phyloP scores from a whole-genome alignment of 2,329 filamentous ascomycete species.

The Leptographium radiaticola region DNA sequence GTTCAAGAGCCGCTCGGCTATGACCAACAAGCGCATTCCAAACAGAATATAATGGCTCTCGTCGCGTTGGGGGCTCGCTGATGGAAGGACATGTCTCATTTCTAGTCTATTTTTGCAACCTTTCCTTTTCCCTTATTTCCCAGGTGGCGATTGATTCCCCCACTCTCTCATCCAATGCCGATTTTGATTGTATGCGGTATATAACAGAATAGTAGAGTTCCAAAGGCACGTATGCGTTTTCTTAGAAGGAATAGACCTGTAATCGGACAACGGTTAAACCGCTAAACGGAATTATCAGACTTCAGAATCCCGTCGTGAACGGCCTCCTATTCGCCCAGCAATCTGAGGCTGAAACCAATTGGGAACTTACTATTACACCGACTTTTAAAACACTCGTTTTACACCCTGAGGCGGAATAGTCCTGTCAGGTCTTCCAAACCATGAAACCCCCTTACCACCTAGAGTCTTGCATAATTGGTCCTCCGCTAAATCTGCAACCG shows the following conservation, averaged over 20 bases:
- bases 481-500: neutral
- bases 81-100: neutral
- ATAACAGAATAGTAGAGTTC: neutral
- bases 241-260: neutral
- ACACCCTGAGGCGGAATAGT: neutral
- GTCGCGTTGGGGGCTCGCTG: neutral
- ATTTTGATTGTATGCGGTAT: neutral
- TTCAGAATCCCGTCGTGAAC: too few relatives aligned
- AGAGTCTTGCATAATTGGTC: neutral
- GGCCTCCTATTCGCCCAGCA: neutral
- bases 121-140: neutral
- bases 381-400: neutral
- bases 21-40: conserved; percentile 21
- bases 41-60: conserved; percentile 16
- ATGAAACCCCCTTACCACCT: too few relatives aligned
- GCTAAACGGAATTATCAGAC: too few relatives aligned
- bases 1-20: conserved; percentile 40
- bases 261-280: neutral
- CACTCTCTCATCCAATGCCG: neutral
- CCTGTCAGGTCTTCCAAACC: too few relatives aligned
- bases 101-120: neutral
- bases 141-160: neutral
- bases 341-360: neutral
- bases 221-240: neutral
- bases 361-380: neutral